Base-by-base conservation (phyloP, 108 stramenopile genomes). In the Epithemia pelagica region DNA sequence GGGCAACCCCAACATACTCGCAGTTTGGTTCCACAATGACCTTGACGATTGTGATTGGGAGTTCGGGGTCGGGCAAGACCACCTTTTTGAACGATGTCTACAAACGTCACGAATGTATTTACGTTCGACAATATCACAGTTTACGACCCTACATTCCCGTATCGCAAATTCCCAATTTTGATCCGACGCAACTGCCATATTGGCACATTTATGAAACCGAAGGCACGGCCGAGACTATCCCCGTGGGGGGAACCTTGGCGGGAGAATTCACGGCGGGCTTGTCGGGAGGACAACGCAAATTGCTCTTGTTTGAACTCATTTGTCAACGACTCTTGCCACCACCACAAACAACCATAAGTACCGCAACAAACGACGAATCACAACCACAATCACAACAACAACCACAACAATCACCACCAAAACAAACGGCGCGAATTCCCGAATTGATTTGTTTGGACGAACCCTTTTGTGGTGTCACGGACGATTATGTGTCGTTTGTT, bases 111-210 rank as follows among this genome's bases (percentile, higher is more conserved):
- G 84, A 84, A 64, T 88, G 87, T 70, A 82, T 71, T 59, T 88
- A 88, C 78, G 83, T 88, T 52, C 76, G 83, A 1, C 87, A 88
- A 64, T 88, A 88, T 37, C 87, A 88, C 64, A 81, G 75, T 64
- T 54, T 88, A n/a, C 81, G 87, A 22, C 87, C 83, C 0, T 88
- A 78, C 60, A 76, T 88, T 28, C 54, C 64, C 0, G 87, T 88
- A 55, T 62, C 65, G 0, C 65, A 74, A 3, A 88, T 88, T 52
- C 87, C 87, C 26, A 77, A 81, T 68, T 88, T 88, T 69, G 83
- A 83, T 32, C 82, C 83, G 7, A 77, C 80, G 46, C 31, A 62
- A n/a, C 71, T 88, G 10, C 87, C 87, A 15, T 88, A 81, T 60
- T 88, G 87, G 87, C 69, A 80, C 23, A 82, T 78, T 52, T 88